These are phyloP conservation scores for Thielaviopsis populi DNA, from an alignment of 2,329 filamentous ascomycete genomes.

Conservation along the genomic window DNA sequence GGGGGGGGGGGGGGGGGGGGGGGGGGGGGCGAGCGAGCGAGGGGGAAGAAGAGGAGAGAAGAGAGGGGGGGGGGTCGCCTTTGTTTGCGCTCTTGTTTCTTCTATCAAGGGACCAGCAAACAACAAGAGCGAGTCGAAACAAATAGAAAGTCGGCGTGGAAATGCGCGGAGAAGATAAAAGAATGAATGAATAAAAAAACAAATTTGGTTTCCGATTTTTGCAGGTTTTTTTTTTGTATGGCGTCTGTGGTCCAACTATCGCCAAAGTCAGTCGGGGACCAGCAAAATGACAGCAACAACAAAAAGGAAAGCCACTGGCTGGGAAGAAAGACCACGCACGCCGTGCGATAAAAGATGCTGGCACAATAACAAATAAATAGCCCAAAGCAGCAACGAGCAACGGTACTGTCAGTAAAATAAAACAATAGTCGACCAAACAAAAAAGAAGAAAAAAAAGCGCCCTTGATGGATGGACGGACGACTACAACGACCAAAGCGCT, in stretches of 20 bases:
- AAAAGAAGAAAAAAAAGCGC: not conserved
- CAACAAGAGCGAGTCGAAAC: not conserved
- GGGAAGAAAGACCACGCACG: not conserved
- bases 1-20: conserved; percentile 2
- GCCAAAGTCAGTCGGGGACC: not conserved
- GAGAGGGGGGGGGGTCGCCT: not conserved
- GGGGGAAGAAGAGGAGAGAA: conserved; percentile 8
- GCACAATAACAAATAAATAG: conserved; percentile 16
- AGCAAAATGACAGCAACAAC: not conserved
- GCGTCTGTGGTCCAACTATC: not conserved
- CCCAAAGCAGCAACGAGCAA: conserved; percentile 11
- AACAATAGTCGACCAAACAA: not conserved
- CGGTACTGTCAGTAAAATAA: conserved; percentile 4
- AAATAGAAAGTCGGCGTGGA: not conserved
- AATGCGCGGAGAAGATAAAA: not conserved
- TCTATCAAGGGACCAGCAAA: not conserved
- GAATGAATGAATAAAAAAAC: not conserved
- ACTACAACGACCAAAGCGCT: not conserved
- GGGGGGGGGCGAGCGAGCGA: not conserved
- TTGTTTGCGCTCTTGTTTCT: conserved; percentile 3
- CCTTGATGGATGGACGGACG: not conserved
- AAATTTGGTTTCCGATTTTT: not conserved
- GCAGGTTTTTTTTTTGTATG: not conserved
- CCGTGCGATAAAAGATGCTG: conserved; percentile 8
- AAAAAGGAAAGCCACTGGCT: not conserved